Percentiles rank a stretch among this genome's conserved stretches.
phyloP scores from a whole-genome alignment of 2,329 filamentous ascomycete species.

The Allantophomopsis cytisporea region DNA sequence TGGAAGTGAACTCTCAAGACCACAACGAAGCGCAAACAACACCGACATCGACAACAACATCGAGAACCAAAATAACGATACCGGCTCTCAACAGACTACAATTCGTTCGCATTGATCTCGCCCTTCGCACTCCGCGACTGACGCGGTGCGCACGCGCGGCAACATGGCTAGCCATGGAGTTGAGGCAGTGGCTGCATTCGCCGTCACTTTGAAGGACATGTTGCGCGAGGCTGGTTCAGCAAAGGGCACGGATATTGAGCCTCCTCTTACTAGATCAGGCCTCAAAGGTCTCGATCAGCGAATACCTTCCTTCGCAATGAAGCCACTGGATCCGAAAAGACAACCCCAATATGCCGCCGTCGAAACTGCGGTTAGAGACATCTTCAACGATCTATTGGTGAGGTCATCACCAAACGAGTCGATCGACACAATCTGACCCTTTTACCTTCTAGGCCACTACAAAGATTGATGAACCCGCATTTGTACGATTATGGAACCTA shows the following conservation, averaged over 20 bases:
- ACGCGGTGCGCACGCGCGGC: neutral
- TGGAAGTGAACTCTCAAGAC: no score
- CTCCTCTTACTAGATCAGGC: conserved; percentile 58
- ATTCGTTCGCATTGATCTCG: no score
- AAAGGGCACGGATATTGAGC: conserved; percentile 51
- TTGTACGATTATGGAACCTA: conserved; percentile 83
- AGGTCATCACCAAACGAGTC: conserved; percentile 19
- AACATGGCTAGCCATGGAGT: conserved; percentile 39
- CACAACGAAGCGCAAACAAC: no score
- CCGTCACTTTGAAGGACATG: conserved; percentile 38
- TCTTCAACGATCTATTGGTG: conserved; percentile 71
- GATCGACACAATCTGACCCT: conserved; percentile 17
- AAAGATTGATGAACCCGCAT: conserved; percentile 62
- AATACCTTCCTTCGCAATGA: conserved; percentile 21
- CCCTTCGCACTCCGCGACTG: no score
- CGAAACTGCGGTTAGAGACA: conserved; percentile 70
- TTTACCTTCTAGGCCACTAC: conserved; percentile 45
- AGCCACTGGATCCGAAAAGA: conserved; percentile 18
- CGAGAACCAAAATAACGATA: no score
- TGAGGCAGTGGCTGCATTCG: conserved; percentile 37
- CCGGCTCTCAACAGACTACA: no score
- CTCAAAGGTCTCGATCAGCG: conserved; percentile 34
- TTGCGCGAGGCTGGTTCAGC: conserved; percentile 41
- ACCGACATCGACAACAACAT: no score
- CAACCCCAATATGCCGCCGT: conserved; percentile 54